Percentiles rank a stretch among this genome's conserved stretches.
These are phyloP conservation scores for Ceratocystis cacaofunesta DNA, from an alignment of 2,329 filamentous ascomycete genomes.

Conservation along the genomic window DNA sequence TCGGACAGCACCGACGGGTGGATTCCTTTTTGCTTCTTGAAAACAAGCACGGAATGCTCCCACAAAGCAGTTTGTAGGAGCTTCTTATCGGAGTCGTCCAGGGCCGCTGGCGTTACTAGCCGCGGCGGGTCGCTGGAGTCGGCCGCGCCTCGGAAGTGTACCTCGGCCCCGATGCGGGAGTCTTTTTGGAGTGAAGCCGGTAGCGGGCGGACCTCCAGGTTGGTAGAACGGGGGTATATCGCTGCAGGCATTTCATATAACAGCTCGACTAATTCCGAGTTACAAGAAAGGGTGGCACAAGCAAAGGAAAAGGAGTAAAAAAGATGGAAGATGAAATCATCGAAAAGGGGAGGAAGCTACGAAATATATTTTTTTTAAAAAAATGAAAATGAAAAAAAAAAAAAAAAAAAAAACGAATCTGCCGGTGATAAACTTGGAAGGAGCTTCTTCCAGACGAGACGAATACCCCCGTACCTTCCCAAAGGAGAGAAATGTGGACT, in stretches of 20 bases:
- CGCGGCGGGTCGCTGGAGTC: neutral
- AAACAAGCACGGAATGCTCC: constrained; percentile 14
- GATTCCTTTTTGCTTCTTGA: constrained; percentile 14
- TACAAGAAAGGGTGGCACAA: neutral
- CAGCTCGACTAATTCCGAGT: neutral
- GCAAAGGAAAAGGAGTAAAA: neutral
- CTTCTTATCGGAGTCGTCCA: constrained; percentile 10
- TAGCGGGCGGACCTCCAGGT: constrained; percentile 13
- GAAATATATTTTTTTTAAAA: neutral
- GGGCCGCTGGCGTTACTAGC: neutral
- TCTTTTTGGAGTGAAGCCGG: constrained; percentile 8
- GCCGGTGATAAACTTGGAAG: neutral
- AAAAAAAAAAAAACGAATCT: neutral
- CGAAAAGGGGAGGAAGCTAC: neutral
- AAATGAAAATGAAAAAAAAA: neutral
- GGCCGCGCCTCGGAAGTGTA: constrained; percentile 5
- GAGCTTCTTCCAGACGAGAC: neutral
- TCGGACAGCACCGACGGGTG: constrained; percentile 10
- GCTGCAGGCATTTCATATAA: constrained; percentile 7
- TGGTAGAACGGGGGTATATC: constrained; percentile 11
- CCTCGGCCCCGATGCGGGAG: constrained; percentile 16
- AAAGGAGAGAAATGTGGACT: constrained; percentile 2
- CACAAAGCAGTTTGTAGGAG: constrained; percentile 11
- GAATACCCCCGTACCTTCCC: neutral
- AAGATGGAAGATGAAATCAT: neutral